Evolutionary conservation across 2,329 filamentous ascomycete genomes (phyloP).

Genomic region (Apiospora kogelbergensis): DNA sequence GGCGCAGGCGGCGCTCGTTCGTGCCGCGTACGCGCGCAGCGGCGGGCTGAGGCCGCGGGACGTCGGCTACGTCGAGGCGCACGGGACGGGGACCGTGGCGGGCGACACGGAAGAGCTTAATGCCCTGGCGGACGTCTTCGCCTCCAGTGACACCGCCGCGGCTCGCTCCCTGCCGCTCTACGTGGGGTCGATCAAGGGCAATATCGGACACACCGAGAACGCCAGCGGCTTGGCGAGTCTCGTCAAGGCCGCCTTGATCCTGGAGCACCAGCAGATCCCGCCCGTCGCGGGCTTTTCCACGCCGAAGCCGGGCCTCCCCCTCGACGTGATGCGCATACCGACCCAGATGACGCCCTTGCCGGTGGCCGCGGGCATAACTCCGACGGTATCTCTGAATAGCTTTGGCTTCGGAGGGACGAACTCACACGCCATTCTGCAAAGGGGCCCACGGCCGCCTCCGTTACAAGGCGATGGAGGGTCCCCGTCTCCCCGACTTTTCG

Average conservation of each 20-base stretch:
- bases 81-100: constrained; percentile 14
- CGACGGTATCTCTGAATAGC: constrained; percentile 28
- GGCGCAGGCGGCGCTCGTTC: no score
- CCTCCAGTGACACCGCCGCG: background rate
- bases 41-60: no score
- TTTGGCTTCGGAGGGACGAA: constrained; percentile 37
- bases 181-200: constrained; percentile 16
- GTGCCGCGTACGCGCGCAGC: no score
- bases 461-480: no score
- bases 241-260: constrained; percentile 19
- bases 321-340: background rate
- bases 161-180: background rate
- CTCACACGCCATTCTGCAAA: constrained; percentile 27
- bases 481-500: no score
- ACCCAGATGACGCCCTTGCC: background rate
- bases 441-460: background rate
- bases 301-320: constrained; percentile 5
- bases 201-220: background rate
- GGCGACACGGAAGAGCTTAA: constrained; percentile 29
- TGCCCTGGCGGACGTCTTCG: constrained; percentile 10
- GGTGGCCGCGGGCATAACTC: background rate
- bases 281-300: constrained; percentile 14
- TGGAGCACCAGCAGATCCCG: constrained; percentile 14
- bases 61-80: no score
- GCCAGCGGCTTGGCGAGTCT: constrained; percentile 16